These are phyloP conservation scores for Boletus vermiculosoides DNA, from an alignment of 768 basidiomycete species.

Conservation along the genomic window DNA sequence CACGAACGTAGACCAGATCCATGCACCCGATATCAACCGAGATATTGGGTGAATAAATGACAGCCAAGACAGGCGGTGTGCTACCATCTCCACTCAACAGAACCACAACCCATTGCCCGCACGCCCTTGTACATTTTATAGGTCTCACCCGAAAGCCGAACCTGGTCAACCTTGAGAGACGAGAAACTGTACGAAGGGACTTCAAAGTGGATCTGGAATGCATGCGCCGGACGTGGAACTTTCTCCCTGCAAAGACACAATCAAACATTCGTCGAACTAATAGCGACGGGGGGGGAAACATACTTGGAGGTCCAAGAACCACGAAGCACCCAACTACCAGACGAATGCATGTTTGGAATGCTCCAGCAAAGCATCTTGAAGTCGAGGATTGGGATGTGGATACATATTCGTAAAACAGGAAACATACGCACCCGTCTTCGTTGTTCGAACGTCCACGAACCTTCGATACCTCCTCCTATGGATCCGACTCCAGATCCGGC, in stretches of 20 bases:
- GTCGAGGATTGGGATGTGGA: not conserved
- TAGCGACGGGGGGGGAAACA: constrained; percentile 23
- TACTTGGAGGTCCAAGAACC: constrained; percentile 76
- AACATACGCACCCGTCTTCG: constrained; percentile 48
- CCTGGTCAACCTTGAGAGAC: constrained; percentile 79
- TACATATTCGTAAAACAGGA: not conserved
- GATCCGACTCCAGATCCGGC: constrained; percentile 48
- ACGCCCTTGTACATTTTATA: constrained; percentile 96
- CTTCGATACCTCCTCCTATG: constrained; percentile 40
- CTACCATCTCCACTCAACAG: constrained; percentile 36
- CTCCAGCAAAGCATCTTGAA: constrained; percentile 77
- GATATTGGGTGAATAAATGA: not conserved
- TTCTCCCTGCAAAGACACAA: constrained; percentile 34
- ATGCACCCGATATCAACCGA: not conserved
- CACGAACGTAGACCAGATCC: not conserved
- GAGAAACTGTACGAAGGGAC: constrained; percentile 73
- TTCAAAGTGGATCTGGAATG: constrained; percentile 70
- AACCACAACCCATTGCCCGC: constrained; percentile 47
- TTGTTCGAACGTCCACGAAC: constrained; percentile 82
- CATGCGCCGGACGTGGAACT: constrained; percentile 65
- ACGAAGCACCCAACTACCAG: constrained; percentile 67
- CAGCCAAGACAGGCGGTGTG: not conserved
- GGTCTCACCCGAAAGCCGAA: constrained; percentile 72
- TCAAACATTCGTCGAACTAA: not conserved
- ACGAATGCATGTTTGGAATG: constrained; percentile 63